Conservation (phyloP, 177 flowering plant species). For the Vitis hybrid region DNA sequence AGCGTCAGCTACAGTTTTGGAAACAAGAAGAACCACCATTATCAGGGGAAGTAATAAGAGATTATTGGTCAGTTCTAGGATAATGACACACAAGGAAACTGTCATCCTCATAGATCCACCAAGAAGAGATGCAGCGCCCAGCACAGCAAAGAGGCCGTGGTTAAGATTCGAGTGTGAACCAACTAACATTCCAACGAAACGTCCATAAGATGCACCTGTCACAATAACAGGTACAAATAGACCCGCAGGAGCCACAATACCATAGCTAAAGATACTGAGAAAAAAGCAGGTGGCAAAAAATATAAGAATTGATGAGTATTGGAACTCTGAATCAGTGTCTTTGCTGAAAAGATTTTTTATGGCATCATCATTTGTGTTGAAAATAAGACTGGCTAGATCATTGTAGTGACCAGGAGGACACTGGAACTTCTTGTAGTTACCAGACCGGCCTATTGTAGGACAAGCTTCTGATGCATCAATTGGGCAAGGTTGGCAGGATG, state of each 20-base stretch:
- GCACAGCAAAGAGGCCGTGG: conserved; percentile 85
- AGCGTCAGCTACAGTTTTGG: conserved; percentile 87
- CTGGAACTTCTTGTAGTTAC: conserved; percentile 91
- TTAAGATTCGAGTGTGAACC: conserved; percentile 58
- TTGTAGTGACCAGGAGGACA: conserved; percentile 82
- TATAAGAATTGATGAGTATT: conserved; percentile 47
- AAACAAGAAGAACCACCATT: conserved; percentile 86
- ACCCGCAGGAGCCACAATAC: conserved; percentile 83
- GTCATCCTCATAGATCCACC: conserved; percentile 94
- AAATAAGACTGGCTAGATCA: conserved; percentile 92
- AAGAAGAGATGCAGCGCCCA: conserved; percentile 85
- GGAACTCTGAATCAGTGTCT: conserved; percentile 65
- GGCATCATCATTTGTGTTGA: conserved; percentile 91
- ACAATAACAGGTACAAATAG: conserved; percentile 84
- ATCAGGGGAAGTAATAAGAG: conserved; percentile 73
- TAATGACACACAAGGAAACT: conserved; percentile 78
- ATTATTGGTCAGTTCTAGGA: conserved; percentile 82
- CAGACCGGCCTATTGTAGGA: conserved; percentile 91
- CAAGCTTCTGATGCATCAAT: conserved; percentile 62
- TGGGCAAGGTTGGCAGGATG: conserved; percentile 77
- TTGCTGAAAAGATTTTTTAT: conserved; percentile 81
- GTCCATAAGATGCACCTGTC: conserved; percentile 88
- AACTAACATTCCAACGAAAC: conserved; percentile 72
- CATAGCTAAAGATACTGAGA: conserved; percentile 79
- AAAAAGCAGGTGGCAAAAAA: conserved; percentile 69